Base-by-base conservation (phyloP, 495 filamentous ascomycete species). In the Oleoguttula mirabilis region DNA sequence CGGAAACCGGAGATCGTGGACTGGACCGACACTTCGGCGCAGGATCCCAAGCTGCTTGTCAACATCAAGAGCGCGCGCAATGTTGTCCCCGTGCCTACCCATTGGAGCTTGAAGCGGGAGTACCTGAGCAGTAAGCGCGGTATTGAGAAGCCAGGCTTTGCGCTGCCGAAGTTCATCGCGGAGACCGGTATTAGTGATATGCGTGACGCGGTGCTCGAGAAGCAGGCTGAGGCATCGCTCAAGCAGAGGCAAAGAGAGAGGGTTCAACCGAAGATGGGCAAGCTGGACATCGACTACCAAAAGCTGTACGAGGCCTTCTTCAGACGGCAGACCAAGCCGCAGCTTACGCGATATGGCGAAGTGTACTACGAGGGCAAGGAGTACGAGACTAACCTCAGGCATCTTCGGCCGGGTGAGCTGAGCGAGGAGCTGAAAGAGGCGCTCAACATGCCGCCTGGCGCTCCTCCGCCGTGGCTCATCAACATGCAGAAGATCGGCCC, bases 361-460 rank as follows among this genome's bases (percentile, higher is more conserved):
- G 87, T 96, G 14, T 98, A 98, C 61, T 95, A 94, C 57, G 90
- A 98, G 55, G 90, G 90, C 51, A 98, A 98, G 58, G 90, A 98
- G 61, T 94, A 84, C 59, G 90, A 98, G 63, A 94, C 88, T 4
- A 94, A 96, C 64, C 70, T 93, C 34, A 76, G 77, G 50, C 83
- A 94, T 64, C 70, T 94, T 35, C 77, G 84, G 39, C 84, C 92
- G 3, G 90, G 90, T 25, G 88, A 96, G 53, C 59, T 95, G 33
- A 90, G 81, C 51, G 82, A 94, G 24, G 81, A 87, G 51, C 67
- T 96, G 32, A 86, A 85, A 54, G 90, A 96, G 51, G 88, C 90
- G 12, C 70, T 98, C 2, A 90, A 84, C 56, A 98, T 98, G 62
- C 82, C 87, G 21, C 86, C 86, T 3, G 90, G 87, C 40, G 87